These are phyloP conservation scores for Ogataea glucozyma DNA, from an alignment of 805 yeast genomes.

Conservation along the genomic window DNA sequence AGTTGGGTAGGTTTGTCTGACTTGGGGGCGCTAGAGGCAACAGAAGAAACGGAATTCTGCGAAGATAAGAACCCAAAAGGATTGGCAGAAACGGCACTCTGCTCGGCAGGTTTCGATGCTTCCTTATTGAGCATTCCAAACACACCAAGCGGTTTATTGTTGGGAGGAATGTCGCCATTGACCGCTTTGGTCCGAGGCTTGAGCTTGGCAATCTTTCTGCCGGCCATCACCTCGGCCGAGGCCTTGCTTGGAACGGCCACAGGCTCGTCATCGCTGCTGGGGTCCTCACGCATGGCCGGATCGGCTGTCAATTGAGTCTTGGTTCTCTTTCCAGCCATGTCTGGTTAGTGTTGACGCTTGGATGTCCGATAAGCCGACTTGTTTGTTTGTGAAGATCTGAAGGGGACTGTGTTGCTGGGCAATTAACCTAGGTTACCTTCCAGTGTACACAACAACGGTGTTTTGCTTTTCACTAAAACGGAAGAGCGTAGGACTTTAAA, in stretches of 20 bases:
- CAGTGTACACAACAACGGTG: not conserved
- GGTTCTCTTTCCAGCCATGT: conserved; percentile 51
- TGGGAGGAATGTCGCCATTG: conserved; percentile 18
- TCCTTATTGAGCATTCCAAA: conserved; percentile 16
- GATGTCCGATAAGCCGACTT: not conserved
- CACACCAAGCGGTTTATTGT: conserved; percentile 15
- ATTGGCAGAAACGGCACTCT: no score
- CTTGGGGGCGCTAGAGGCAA: not conserved
- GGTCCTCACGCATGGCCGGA: conserved; percentile 29
- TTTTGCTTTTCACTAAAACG: not conserved
- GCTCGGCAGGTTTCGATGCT: no score
- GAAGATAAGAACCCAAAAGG: conserved; percentile 3
- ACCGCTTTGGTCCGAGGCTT: conserved; percentile 37
- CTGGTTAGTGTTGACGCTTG: not conserved
- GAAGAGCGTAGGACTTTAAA: not conserved
- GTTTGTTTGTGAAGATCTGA: no score
- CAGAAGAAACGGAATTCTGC: not conserved
- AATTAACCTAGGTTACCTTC: not conserved
- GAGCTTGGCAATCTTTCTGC: conserved; percentile 68
- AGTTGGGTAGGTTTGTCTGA: conserved; percentile 45
- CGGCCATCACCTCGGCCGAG: conserved; percentile 60
- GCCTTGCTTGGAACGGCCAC: conserved; percentile 46
- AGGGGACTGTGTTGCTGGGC: not conserved
- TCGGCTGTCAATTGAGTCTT: conserved; percentile 63
- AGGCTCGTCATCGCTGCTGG: conserved; percentile 40